Evolutionary conservation across 2,329 filamentous ascomycete genomes (phyloP).

Genomic region (Talaromyces sp.): DNA sequence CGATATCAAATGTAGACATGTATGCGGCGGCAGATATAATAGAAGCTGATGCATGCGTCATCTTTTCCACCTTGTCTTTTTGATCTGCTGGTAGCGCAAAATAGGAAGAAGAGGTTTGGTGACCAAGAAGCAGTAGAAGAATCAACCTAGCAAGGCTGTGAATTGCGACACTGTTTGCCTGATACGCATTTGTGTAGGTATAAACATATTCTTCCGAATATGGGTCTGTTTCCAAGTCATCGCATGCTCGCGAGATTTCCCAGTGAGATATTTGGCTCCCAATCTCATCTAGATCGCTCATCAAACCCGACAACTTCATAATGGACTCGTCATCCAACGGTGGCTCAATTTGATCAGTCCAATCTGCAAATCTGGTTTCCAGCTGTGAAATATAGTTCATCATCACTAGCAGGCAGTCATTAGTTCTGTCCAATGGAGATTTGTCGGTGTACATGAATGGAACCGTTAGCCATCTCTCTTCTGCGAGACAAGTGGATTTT

Average conservation of each 20-base stretch:
- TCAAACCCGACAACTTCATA: neutral
- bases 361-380: neutral
- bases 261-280: neutral
- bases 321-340: neutral
- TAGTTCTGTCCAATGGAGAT: constrained; percentile 2
- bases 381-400: neutral
- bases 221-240: neutral
- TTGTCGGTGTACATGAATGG: neutral
- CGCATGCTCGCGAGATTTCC: neutral
- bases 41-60: neutral
- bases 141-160: neutral
- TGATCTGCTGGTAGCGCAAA: neutral
- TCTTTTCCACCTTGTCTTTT: neutral
- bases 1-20: constrained; percentile 4
- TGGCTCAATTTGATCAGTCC: neutral
- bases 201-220: neutral
- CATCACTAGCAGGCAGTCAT: constrained; percentile 5
- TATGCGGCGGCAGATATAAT: constrained; percentile 4
- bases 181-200: neutral
- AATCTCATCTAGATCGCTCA: neutral
- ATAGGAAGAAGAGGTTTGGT: neutral
- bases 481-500: constrained; percentile 1
- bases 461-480: constrained; percentile 3
- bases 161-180: constrained; percentile 6
- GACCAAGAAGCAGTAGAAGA: neutral